Percentiles rank a stretch among this genome's conserved stretches.
These are phyloP conservation scores for Tricholoma hemisulphureum DNA, from an alignment of 768 basidiomycete species.

Conservation along the genomic window DNA sequence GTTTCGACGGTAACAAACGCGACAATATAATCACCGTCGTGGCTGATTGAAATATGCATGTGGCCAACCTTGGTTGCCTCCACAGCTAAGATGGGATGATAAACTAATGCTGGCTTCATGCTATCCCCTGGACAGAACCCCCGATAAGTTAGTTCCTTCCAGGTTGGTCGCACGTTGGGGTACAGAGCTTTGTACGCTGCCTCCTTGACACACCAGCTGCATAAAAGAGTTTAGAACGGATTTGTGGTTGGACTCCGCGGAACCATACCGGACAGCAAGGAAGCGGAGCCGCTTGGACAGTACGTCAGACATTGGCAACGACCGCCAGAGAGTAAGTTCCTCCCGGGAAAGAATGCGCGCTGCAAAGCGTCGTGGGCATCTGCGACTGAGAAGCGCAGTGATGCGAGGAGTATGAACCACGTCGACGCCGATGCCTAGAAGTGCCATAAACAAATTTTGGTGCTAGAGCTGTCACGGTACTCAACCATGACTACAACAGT, in stretches of 20 bases:
- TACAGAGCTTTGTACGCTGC: slow-evolving; percentile 85
- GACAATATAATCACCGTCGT: slow-evolving; percentile 77
- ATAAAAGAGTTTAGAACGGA: slow-evolving; percentile 4
- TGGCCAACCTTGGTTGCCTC: slow-evolving; percentile 26
- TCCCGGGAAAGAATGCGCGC: slow-evolving; percentile 61
- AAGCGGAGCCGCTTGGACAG: slow-evolving; percentile 41
- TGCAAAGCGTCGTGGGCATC: slow-evolving; percentile 47
- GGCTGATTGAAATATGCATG: slow-evolving; percentile 73
- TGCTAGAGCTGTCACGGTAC: neutral
- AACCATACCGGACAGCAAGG: slow-evolving; percentile 71
- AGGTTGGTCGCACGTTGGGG: slow-evolving; percentile 57
- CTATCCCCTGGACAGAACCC: slow-evolving; percentile 23
- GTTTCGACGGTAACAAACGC: slow-evolving; percentile 65
- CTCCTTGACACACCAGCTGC: slow-evolving; percentile 83
- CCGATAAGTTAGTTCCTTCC: slow-evolving; percentile 70
- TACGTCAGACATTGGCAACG: slow-evolving; percentile 24
- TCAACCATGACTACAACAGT: slow-evolving; percentile 25
- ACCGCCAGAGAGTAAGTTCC: slow-evolving; percentile 40
- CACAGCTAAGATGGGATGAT: slow-evolving; percentile 33
- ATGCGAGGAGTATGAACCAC: slow-evolving; percentile 71
- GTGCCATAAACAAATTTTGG: slow-evolving; percentile 40
- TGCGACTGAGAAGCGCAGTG: slow-evolving; percentile 47
- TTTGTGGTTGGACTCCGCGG: neutral
- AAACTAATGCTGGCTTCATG: slow-evolving; percentile 42
- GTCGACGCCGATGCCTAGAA: slow-evolving; percentile 78